Evolutionary conservation across 345 rosid genomes (phyloP).

Genomic region (Populus euphratica): DNA sequence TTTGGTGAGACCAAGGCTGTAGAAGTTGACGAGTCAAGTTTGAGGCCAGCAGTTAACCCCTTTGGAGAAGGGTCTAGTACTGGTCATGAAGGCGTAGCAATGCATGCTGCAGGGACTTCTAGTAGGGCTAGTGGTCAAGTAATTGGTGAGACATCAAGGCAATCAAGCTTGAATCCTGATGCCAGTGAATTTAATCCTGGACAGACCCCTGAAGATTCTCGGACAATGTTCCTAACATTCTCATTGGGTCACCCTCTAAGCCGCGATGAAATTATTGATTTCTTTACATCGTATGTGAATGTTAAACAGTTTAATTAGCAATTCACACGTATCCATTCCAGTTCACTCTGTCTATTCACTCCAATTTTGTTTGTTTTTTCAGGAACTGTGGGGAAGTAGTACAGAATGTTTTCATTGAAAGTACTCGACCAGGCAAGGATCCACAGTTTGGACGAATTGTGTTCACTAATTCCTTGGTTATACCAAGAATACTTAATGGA

Average conservation of each 20-base stretch:
- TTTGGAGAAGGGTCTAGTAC: not conserved
- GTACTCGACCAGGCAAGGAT: slow-evolving; percentile 10
- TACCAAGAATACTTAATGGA: slow-evolving; percentile 25
- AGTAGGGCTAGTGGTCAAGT: not conserved
- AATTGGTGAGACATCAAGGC: not conserved
- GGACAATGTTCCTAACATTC: slow-evolving; percentile 35
- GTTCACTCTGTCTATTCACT: not conserved
- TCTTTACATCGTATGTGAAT: slow-evolving; percentile 21
- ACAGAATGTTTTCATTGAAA: slow-evolving; percentile 19
- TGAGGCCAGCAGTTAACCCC: slow-evolving; percentile 6
- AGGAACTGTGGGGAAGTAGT: slow-evolving; percentile 39
- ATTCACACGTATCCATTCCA: not conserved
- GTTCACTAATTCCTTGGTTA: slow-evolving; percentile 20
- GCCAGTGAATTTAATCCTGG: slow-evolving; percentile 16
- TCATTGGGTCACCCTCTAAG: slow-evolving; percentile 35
- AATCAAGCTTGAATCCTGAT: slow-evolving; percentile 15
- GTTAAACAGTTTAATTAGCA: not conserved
- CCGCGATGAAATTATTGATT: slow-evolving; percentile 24
- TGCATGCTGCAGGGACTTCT: not conserved
- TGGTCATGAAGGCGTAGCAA: too few relatives aligned
- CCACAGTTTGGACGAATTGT: slow-evolving; percentile 33
- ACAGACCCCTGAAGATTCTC: slow-evolving; percentile 15
- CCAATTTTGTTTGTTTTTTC: not conserved
- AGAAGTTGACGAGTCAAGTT: slow-evolving; percentile 30
- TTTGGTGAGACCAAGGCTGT: slow-evolving; percentile 23